Evolutionary conservation across 768 basidiomycete genomes (phyloP), one percentile per base, ranked within the genome.

Genomic region (Porpolomopsis calyptriformis): DNA sequence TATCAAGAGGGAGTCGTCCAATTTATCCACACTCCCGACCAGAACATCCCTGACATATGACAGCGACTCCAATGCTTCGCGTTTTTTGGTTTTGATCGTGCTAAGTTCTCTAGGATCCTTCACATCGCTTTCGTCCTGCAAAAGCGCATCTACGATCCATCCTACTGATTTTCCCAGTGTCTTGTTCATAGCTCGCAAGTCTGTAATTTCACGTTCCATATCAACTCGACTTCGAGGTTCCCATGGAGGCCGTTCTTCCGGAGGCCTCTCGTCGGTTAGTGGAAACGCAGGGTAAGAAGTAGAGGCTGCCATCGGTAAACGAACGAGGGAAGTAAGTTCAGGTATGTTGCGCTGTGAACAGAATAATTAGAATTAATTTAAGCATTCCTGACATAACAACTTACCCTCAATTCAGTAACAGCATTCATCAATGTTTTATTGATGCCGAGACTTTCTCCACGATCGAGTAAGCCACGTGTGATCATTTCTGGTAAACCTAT

Each of bases 401-500:
- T 55, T 53, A 86, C 91, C 63, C 76, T 79, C 33, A 85, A 63
- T 60, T 87, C 87, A 4, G 80, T 76, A 2, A 90, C 81, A 0
- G 86, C 86, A 58, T 73, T 85, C 76, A 83, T 77, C 16, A 89
- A 65, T 0, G 84, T 85, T 62, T 79, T 85, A 60, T 89, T 89
- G 49, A 88, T 83, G n/a, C 85, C 84, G 23, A 88, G 64, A 49
- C 76, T 84, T 64, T 88, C 86, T 22, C 85, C 78, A 16, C 78
- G 70, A 58, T 90, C 85, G 49, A 87, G 54, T 40, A 90, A 61
- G 18, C 83, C 80, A 41, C 81, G 72, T 1, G 87, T 74, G 51
- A 88, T 69, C 55, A 80, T 68, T 54, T 90, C 89, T 18, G 85
- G 77, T 16, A 84, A 62, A 26, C 74, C 77, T 59, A 80, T 65